A percentile compares a stretch with the other conserved stretches of the same genome.
phyloP scores from a whole-genome alignment of 1,139 yeast genomes.

The Ogataea hybrid region DNA sequence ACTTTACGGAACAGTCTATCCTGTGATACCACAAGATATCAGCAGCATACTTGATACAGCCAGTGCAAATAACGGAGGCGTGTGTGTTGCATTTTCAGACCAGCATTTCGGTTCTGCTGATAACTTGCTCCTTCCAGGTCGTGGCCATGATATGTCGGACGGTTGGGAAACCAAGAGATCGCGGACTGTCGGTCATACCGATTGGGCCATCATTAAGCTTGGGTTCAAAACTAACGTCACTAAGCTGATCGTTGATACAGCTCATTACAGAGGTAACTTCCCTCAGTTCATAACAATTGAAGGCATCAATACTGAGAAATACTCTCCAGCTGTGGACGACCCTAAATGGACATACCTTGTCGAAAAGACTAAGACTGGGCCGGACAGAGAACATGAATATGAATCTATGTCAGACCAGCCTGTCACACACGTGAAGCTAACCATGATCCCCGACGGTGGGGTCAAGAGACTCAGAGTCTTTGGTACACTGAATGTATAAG shows the following conservation, averaged over 20 bases:
- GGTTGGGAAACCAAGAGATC: conserved; percentile 99
- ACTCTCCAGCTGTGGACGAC: conserved; percentile 40
- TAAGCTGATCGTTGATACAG: conserved; percentile 77
- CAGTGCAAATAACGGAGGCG: conserved; percentile 83
- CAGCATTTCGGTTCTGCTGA: conserved; percentile 93
- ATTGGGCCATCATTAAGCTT: conserved; percentile 82
- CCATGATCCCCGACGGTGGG: conserved; percentile 95
- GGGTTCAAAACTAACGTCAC: conserved; percentile 62
- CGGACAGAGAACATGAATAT: conserved; percentile 75
- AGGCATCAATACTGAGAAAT: conserved; percentile 43
- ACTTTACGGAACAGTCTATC: conserved; percentile 76
- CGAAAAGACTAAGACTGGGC: conserved; percentile 67
- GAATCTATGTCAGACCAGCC: conserved; percentile 31
- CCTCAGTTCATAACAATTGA: conserved; percentile 75
- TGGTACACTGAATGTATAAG: conserved; percentile 44
- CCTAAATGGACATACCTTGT: conserved; percentile 62
- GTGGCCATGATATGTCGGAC: conserved; percentile 95
- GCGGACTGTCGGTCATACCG: conserved; percentile 76
- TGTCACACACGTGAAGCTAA: conserved; percentile 68
- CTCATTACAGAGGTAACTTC: conserved; percentile 90
- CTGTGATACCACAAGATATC: conserved; percentile 52
- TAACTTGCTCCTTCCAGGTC: conserved; percentile 84
- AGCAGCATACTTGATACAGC: conserved; percentile 66
- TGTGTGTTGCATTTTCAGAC: conserved; percentile 77
- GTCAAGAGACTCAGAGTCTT: conserved; percentile 83